These are phyloP conservation scores for Phaeosphaeriaceae sp. DNA, from an alignment of 2,329 filamentous ascomycete species.

Conservation along the genomic window DNA sequence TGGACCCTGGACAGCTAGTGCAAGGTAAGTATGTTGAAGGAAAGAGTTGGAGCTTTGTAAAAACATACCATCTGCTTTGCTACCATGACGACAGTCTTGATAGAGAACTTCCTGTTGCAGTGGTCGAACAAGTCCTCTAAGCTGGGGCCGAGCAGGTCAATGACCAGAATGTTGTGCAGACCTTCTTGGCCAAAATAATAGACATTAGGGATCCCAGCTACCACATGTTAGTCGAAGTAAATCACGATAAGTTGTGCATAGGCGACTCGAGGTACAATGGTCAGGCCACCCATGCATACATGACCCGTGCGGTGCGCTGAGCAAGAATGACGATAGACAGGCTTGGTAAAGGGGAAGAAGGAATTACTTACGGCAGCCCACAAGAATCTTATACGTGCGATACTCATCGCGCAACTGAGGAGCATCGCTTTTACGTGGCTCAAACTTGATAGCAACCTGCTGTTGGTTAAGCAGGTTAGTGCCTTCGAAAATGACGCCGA, in stretches of 20 bases:
- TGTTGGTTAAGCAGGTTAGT: constrained; percentile 99
- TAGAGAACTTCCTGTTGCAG: constrained; percentile 91
- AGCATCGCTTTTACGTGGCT: constrained; percentile 98
- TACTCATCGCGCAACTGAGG: constrained; percentile 98
- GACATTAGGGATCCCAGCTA: constrained; percentile 98
- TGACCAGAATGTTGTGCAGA: constrained; percentile 97
- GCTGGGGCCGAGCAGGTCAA: constrained; percentile 92
- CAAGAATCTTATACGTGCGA: constrained; percentile 98
- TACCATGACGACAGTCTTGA: constrained; percentile 99
- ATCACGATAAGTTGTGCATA: background rate
- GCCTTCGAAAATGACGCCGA: constrained; percentile 98
- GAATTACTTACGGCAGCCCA: constrained; percentile 88
- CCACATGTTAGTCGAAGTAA: constrained; percentile 16
- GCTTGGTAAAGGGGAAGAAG: constrained; percentile 18
- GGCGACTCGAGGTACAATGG: background rate
- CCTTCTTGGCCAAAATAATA: constrained; percentile 99
- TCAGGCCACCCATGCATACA: background rate
- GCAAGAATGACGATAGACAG: constrained; percentile 1
- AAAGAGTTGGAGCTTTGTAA: background rate
- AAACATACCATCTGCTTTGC: constrained; percentile 95
- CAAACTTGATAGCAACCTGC: constrained; percentile 99
- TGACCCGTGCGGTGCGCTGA: background rate
- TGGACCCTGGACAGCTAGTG: constrained; percentile 83
- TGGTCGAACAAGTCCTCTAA: constrained; percentile 97
- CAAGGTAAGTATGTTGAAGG: constrained; percentile 11